Conservation (phyloP, 1,139 yeast genomes). For the Kurtzmaniella quercitrusa region DNA sequence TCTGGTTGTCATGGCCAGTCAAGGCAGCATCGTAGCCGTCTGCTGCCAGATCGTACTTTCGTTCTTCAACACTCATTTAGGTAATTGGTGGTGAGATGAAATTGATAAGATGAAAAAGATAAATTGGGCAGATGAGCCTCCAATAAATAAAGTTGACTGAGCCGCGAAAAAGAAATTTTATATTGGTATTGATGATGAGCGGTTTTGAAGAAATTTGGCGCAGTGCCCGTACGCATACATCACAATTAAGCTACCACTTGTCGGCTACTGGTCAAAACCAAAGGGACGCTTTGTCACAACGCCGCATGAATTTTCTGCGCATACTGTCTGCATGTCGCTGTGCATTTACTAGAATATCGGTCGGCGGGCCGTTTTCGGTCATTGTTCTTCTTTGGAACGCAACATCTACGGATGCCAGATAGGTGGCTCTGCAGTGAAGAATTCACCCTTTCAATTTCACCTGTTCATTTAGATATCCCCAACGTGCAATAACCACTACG, state of each 20-base stretch:
- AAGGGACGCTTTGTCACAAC: not conserved
- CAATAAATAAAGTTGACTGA: not conserved
- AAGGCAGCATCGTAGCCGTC: not conserved
- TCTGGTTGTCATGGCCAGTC: not conserved
- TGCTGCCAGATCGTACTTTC: not conserved
- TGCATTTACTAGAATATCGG: not conserved
- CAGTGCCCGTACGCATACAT: no score
- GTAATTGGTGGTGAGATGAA: not conserved
- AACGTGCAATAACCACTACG: no score
- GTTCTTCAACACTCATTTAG: not conserved
- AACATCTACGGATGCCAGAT: no score
- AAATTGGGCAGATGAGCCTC: not conserved
- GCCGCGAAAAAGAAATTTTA: not conserved
- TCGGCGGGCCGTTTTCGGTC: not conserved
- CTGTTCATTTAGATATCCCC: no score
- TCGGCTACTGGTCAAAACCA: not conserved
- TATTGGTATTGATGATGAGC: not conserved
- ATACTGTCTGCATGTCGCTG: not conserved
- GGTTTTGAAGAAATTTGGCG: not conserved
- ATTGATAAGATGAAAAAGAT: conserved; percentile 4
- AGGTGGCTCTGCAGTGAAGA: no score
- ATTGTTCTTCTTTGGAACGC: no score
- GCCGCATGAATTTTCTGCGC: not conserved
- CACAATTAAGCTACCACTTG: no score
- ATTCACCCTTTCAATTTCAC: no score